A percentile compares a stretch with the other conserved stretches of the same genome.
phyloP scores from a whole-genome alignment of 306 rosid genomes.

The Aeschynomene evenia region DNA sequence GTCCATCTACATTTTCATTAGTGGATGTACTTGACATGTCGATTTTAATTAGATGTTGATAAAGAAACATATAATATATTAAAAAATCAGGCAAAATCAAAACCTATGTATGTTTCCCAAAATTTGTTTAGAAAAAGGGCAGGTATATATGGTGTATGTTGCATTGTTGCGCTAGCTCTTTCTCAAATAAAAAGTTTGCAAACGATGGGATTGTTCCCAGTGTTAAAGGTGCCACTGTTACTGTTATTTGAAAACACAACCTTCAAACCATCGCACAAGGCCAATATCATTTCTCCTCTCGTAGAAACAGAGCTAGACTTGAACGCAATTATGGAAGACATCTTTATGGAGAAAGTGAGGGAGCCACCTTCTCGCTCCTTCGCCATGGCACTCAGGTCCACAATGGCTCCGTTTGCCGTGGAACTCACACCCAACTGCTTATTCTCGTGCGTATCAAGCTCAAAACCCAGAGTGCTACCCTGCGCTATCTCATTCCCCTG shows the following conservation, averaged over 20 bases:
- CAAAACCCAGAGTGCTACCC: constrained; percentile 23
- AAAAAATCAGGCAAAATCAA: background rate
- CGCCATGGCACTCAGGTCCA: background rate
- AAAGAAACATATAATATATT: too few species aligned
- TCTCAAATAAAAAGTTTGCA: constrained; percentile 9
- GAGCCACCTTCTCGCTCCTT: constrained; percentile 7
- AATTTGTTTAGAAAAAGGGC: background rate
- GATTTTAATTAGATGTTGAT: too few species aligned
- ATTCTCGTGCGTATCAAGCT: background rate
- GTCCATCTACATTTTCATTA: too few species aligned
- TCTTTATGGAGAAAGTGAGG: constrained; percentile 5
- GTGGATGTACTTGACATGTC: too few species aligned
- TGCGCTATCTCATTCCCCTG: background rate
- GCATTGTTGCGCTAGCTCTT: background rate
- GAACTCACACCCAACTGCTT: constrained; percentile 5
- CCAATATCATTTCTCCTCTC: background rate
- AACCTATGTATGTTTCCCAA: background rate
- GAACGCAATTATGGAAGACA: constrained; percentile 19
- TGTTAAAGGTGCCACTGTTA: background rate
- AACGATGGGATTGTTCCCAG: background rate
- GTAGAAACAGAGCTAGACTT: constrained; percentile 17
- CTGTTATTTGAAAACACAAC: constrained; percentile 36
- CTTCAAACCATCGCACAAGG: constrained; percentile 44
- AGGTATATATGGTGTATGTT: too few species aligned
- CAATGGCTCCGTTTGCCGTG: background rate